phyloP scores from a whole-genome alignment of 139 green algal genomes.

The Tetradesmus obliquus region DNA sequence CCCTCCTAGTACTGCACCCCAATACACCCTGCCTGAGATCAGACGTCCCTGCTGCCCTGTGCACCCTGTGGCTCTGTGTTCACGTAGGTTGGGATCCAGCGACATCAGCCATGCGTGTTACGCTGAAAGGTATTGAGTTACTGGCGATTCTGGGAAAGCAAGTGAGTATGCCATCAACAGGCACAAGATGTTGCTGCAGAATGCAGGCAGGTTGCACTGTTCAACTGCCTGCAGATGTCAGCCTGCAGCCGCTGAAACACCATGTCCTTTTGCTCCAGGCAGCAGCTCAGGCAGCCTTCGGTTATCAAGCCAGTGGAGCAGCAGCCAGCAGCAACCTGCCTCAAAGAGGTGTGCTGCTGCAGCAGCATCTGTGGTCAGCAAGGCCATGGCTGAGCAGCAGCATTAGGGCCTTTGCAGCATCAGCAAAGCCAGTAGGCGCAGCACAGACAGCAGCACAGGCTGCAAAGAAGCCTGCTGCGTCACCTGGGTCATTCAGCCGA shows the following conservation, averaged over 20 bases:
- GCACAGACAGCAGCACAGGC: background rate
- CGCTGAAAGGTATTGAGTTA: background rate
- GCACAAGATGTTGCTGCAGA: background rate
- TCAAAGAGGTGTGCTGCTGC: background rate
- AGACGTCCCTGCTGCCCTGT: background rate
- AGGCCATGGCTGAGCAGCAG: background rate
- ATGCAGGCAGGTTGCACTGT: background rate
- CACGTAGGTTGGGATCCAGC: background rate
- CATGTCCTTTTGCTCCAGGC: background rate
- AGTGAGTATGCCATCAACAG: background rate
- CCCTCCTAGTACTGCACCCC: background rate
- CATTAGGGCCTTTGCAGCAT: background rate
- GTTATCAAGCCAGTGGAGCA: background rate
- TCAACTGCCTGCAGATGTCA: background rate
- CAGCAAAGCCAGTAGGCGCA: slow-evolving; percentile 4
- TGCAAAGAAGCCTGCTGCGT: background rate
- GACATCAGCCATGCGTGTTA: background rate
- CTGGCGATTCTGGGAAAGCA: background rate
- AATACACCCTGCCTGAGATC: background rate
- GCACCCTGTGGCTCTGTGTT: background rate
- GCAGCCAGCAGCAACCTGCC: background rate
- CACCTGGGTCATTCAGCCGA: background rate
- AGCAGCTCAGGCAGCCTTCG: background rate
- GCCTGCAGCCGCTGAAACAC: background rate
- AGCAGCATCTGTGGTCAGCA: background rate